A percentile compares a stretch with the other conserved stretches of the same genome.
Evolutionary conservation across 1,139 yeast genomes (phyloP).

Genomic region (Meyerozyma smithsonii): DNA sequence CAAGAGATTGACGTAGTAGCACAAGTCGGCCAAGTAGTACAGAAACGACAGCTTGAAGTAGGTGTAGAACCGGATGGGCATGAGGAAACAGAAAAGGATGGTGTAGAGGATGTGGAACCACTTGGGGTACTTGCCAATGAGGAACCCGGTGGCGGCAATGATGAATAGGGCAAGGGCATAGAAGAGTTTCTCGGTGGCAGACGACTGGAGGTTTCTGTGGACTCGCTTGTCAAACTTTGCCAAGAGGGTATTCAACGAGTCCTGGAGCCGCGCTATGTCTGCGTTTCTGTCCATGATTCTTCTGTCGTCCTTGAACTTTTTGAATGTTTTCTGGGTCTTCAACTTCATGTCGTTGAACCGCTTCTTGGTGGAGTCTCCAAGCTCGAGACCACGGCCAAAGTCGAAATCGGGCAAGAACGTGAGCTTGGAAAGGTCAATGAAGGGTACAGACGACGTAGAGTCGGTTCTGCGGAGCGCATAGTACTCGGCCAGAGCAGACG

Average conservation of each 20-base stretch:
- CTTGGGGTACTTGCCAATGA: constrained; percentile 75
- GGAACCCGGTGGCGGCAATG: constrained; percentile 67
- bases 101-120: constrained; percentile 78
- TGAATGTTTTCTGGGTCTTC: constrained; percentile 31
- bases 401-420: constrained; percentile 40
- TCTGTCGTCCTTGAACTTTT: constrained; percentile 18
- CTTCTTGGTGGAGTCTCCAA: constrained; percentile 32
- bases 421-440: constrained; percentile 34
- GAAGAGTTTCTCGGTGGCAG: constrained; percentile 75
- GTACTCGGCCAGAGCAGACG: constrained; percentile 5
- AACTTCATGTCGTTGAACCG: constrained; percentile 32
- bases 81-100: constrained; percentile 50
- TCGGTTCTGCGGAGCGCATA: constrained; percentile 20
- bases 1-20: constrained; percentile 82
- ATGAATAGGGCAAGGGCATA: constrained; percentile 70
- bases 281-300: constrained; percentile 11
- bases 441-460: constrained; percentile 31
- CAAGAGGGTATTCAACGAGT: constrained; percentile 33
- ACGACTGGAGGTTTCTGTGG: constrained; percentile 43
- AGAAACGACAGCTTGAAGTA: constrained; percentile 78
- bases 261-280: constrained; percentile 30
- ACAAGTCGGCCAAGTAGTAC: constrained; percentile 86
- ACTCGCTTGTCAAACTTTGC: constrained; percentile 56
- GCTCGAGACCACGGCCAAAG: constrained; percentile 38
- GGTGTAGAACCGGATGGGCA: constrained; percentile 84